phyloP scores from a whole-genome alignment of 1,284 basidiomycete genomes.

The Ganoderma resinaceum region DNA sequence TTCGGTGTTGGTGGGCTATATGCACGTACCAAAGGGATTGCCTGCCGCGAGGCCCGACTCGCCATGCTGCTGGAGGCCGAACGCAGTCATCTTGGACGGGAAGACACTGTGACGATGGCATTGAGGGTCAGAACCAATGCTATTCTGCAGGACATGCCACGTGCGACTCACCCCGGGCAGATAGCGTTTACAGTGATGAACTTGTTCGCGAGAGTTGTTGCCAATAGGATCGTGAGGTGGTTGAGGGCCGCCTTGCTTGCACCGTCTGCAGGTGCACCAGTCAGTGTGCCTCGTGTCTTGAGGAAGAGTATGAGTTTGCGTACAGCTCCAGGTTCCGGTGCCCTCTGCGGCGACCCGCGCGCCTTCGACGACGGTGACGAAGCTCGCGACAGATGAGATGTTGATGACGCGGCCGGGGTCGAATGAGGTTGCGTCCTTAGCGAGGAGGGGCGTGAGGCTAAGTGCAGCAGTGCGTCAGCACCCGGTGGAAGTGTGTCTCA shows the following conservation, averaged over 20 bases:
- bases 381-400: conserved; percentile 79
- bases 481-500: not conserved
- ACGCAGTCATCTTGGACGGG: conserved; percentile 89
- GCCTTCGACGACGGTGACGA: conserved; percentile 60
- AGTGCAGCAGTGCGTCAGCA: conserved; percentile 13
- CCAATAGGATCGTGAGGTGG: conserved; percentile 80
- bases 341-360: conserved; percentile 60
- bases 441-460: conserved; percentile 68
- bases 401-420: conserved; percentile 84
- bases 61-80: conserved; percentile 66
- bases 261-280: conserved; percentile 55
- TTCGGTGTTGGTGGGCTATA: not conserved
- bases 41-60: conserved; percentile 56
- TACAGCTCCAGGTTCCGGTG: conserved; percentile 84
- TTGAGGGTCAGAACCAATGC: not conserved
- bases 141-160: not conserved
- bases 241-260: conserved; percentile 87
- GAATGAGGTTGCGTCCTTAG: conserved; percentile 67
- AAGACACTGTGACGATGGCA: conserved; percentile 60
- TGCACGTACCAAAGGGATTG: conserved; percentile 67
- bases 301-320: conserved; percentile 39
- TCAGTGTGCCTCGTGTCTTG: not conserved
- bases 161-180: conserved; percentile 66
- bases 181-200: conserved; percentile 89
- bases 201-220: conserved; percentile 67